Percentiles rank a stretch among this genome's conserved stretches.
Conservation (phyloP, 371 early-diverging fungal species). For the Blakeslea trispora region DNA sequence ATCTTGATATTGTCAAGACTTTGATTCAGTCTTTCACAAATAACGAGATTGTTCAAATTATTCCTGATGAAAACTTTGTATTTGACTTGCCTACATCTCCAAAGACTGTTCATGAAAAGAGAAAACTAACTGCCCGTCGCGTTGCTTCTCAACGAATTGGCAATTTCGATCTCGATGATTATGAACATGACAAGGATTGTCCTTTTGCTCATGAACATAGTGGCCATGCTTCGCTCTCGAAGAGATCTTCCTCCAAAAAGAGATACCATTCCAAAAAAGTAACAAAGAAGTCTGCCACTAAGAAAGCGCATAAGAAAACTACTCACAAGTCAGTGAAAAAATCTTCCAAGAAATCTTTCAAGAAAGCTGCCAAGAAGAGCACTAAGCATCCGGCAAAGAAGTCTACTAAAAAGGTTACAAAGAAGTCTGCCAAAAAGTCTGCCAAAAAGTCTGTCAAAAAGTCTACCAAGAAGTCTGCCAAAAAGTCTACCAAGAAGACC, state of each 20-base stretch:
- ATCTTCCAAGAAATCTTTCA: no score
- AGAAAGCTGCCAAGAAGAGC: neutral
- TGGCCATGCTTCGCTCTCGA: neutral
- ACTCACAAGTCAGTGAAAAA: no score
- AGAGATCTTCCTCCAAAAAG: neutral
- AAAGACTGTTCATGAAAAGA: slow-evolving; percentile 18
- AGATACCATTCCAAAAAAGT: neutral
- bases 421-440: neutral
- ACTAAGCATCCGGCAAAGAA: neutral
- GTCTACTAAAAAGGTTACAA: neutral
- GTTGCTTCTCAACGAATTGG: neutral
- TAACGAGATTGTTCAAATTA: slow-evolving; percentile 30
- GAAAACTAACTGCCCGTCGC: slow-evolving; percentile 1
- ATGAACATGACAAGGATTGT: slow-evolving; percentile 22
- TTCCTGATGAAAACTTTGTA: slow-evolving; percentile 43
- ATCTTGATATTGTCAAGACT: slow-evolving; percentile 22
- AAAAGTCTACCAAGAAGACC: neutral
- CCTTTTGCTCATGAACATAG: slow-evolving; percentile 11
- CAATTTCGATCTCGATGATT: slow-evolving; percentile 16
- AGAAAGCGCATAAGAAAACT: no score
- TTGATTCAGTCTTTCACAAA: slow-evolving; percentile 12
- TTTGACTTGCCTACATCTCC: slow-evolving; percentile 32
- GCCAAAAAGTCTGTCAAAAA: neutral
- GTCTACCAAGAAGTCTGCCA: neutral
- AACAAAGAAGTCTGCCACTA: slow-evolving; percentile 6